A percentile compares a stretch with the other conserved stretches of the same genome.
Conservation (phyloP, 106 monocot genomes). For the Posidonia australis region DNA sequence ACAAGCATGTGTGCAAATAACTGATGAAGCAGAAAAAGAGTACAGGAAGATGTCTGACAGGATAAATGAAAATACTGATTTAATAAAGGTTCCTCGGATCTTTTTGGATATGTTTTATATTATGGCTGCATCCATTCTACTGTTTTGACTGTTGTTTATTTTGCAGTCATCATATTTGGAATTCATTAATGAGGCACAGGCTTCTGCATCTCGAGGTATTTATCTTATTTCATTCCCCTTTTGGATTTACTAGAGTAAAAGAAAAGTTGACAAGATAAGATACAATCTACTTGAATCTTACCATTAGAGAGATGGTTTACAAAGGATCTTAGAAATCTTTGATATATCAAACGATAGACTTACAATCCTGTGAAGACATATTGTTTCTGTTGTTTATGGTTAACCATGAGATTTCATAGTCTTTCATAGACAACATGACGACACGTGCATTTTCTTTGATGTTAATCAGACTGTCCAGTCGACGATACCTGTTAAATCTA, state of each 20-base stretch:
- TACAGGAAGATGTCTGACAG: slow-evolving; percentile 65
- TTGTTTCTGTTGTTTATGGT: too few species aligned
- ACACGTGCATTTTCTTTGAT: too few species aligned
- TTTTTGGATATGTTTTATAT: slow-evolving; percentile 8
- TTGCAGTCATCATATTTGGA: slow-evolving; percentile 60
- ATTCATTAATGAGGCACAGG: slow-evolving; percentile 60
- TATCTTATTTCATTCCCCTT: background rate
- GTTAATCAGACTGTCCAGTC: too few species aligned
- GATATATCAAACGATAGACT: too few species aligned
- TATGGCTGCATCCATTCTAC: background rate
- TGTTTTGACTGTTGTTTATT: background rate
- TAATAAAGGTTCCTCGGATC: slow-evolving; percentile 32
- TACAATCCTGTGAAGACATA: too few species aligned
- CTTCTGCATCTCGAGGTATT: slow-evolving; percentile 66
- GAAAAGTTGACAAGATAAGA: too few species aligned
- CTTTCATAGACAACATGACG: too few species aligned
- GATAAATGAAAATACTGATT: slow-evolving; percentile 52
- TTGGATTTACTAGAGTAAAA: background rate
- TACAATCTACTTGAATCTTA: too few species aligned
- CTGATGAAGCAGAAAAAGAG: slow-evolving; percentile 70
- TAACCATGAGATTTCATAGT: too few species aligned
- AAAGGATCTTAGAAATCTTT: too few species aligned
- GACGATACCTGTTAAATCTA: too few species aligned
- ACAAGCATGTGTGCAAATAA: slow-evolving; percentile 56
- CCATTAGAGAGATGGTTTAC: too few species aligned